These are phyloP conservation scores for Panicum hallii DNA, from an alignment of 202 grass and related monocot species.

Conservation along the genomic window DNA sequence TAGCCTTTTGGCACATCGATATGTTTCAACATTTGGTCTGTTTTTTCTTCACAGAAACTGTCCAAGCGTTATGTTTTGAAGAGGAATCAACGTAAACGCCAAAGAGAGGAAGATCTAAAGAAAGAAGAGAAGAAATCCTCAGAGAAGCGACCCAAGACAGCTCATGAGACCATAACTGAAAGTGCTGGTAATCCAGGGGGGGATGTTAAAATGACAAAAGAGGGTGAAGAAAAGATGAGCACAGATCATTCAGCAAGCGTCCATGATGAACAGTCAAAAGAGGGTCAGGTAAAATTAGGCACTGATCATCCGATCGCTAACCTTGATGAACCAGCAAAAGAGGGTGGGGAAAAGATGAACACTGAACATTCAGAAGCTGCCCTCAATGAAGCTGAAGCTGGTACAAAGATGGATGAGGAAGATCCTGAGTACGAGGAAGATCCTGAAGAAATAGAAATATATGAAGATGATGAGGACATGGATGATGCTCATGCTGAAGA, in stretches of 20 bases:
- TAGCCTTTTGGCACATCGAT: conserved; percentile 15
- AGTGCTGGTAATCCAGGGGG: conserved; percentile 47
- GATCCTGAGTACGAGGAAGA: conserved; percentile 82
- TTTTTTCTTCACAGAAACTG: conserved; percentile 69
- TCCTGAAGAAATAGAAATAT: conserved; percentile 73
- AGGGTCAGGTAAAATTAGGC: conserved; percentile 43
- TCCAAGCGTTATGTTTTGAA: conserved; percentile 59
- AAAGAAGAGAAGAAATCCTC: conserved; percentile 63
- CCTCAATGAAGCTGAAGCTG: conserved; percentile 53
- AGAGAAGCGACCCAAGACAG: conserved; percentile 68
- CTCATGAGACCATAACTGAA: conserved; percentile 50
- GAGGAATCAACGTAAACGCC: conserved; percentile 81
- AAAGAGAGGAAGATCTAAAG: conserved; percentile 90
- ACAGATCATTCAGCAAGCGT: conserved; percentile 44
- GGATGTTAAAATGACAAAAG: conserved; percentile 53
- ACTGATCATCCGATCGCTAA: conserved; percentile 28
- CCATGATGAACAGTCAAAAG: conserved; percentile 51
- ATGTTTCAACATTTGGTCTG: conserved; percentile 14
- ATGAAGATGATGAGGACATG: conserved; percentile 80
- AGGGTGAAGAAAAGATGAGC: conserved; percentile 51
- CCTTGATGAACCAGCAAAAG: conserved; percentile 42
- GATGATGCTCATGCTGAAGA: conserved; percentile 57
- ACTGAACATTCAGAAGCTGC: conserved; percentile 42
- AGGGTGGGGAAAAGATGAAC: conserved; percentile 44
- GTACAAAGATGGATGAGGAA: conserved; percentile 67